Conservation (phyloP, 306 rosid species). For the Acacia melanoxylon region DNA sequence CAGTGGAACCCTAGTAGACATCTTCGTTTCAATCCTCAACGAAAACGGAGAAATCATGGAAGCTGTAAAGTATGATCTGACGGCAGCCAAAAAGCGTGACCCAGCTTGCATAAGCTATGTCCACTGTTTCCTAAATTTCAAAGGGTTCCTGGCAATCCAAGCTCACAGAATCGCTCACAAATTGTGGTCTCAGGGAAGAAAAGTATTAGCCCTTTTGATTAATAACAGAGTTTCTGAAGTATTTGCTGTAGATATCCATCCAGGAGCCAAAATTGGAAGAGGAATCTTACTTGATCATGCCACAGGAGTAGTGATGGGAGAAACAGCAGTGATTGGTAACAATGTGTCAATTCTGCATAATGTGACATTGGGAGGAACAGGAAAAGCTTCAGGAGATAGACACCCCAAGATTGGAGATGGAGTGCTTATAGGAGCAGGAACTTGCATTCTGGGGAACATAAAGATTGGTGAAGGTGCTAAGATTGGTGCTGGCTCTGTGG, state of each 20-base stretch:
- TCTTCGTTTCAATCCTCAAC: constrained; percentile 46
- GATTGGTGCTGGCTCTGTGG: constrained; percentile 91
- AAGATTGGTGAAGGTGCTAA: constrained; percentile 82
- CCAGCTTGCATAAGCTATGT: constrained; percentile 79
- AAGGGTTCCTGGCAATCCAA: constrained; percentile 80
- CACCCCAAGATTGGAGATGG: constrained; percentile 96
- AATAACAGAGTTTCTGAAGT: constrained; percentile 81
- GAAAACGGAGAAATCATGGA: constrained; percentile 41
- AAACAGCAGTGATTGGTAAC: constrained; percentile 89
- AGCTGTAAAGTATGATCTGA: constrained; percentile 51
- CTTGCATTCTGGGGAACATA: constrained; percentile 82
- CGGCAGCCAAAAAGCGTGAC: constrained; percentile 73
- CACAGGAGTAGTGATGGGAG: constrained; percentile 87
- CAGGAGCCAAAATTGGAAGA: constrained; percentile 76
- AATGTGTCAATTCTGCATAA: constrained; percentile 83
- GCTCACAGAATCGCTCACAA: constrained; percentile 74
- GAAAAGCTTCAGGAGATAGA: constrained; percentile 77
- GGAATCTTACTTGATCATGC: constrained; percentile 89
- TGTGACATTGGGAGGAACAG: constrained; percentile 93
- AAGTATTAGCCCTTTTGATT: constrained; percentile 58
- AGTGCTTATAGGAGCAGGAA: constrained; percentile 87
- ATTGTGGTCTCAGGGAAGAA: constrained; percentile 67
- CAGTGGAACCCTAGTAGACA: constrained; percentile 42
- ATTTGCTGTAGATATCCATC: constrained; percentile 83
- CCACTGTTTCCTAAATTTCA: constrained; percentile 77